Evolutionary conservation across 2,329 filamentous ascomycete genomes (phyloP), one percentile per base, ranked within the genome.

Genomic region (Verticillium dahliae): DNA sequence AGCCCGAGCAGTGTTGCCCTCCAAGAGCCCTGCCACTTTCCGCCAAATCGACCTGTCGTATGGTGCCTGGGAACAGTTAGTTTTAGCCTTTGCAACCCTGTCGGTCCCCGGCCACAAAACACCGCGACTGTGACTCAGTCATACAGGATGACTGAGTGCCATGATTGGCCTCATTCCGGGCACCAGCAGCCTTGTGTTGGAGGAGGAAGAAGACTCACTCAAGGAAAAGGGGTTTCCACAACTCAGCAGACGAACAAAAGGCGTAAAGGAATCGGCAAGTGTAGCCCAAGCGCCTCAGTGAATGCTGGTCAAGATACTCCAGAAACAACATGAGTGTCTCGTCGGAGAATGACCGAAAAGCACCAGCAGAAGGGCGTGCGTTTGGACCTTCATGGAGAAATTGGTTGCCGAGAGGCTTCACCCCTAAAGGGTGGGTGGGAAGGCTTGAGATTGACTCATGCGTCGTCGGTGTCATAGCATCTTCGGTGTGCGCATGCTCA

Each of bases 221-320:
- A 65, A 96, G 81, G 69, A 94, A 96, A 22, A 97, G 75, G 18
- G 87, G 75, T 74, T 95, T 93, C 94, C 94, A 98, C 39, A 97
- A 74, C 69, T 98, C 94, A 66, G 97, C 94, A 57, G 86, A 86
- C 58, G 88, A 82, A 60, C 89, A 90, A 72, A 94, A 96, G 1
- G 92, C 93, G 79, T 92, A 94, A 15, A 98, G 77, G 60, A 91
- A 92, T 72, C 87, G 91, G 79, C 93, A 97, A 6, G 92, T 90
- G 61, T 84, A 84, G 9, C 92, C 91, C 52, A 98, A 77, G 7
- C 75, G 76, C 61, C 88, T 74, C 59, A 98, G 77, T 59, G 81
- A 79, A 10, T 74, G 68, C 57, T 84, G 78, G 68, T 93, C 88
- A 56, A 97, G 80, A 68, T 80, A 85, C 73, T 97, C 94, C 64